Conservation (phyloP, 1,139 yeast species). For the Entelexis sorbosivorans region DNA sequence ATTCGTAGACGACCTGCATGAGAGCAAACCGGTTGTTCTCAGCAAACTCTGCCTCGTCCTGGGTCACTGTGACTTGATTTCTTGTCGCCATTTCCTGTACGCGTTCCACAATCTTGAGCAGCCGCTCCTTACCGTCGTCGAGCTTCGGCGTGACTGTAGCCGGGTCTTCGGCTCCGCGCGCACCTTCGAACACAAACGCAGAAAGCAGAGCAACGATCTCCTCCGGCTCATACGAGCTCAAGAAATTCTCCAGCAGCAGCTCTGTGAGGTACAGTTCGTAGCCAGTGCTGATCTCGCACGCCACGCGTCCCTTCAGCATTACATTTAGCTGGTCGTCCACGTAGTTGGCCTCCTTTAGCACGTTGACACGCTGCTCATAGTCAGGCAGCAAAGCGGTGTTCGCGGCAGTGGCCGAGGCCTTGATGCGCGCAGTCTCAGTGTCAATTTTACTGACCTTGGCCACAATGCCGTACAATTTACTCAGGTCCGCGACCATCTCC, state of each 20-base stretch:
- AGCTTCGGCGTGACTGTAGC: constrained; percentile 70
- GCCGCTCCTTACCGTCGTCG: constrained; percentile 62
- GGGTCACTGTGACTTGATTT: constrained; percentile 63
- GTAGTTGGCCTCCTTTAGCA: constrained; percentile 61
- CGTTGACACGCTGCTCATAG: constrained; percentile 77
- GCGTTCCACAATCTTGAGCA: constrained; percentile 57
- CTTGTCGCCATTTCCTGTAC: constrained; percentile 52
- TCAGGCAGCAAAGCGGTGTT: constrained; percentile 86
- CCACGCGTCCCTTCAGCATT: constrained; percentile 81
- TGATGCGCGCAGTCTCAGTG: constrained; percentile 45
- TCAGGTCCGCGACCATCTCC: not conserved
- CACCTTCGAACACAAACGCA: constrained; percentile 87
- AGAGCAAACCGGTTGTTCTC: constrained; percentile 80
- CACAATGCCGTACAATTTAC: not conserved
- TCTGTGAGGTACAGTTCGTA: constrained; percentile 75
- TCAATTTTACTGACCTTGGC: constrained; percentile 40
- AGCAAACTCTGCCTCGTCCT: constrained; percentile 75
- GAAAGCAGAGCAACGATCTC: constrained; percentile 90
- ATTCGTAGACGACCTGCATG: constrained; percentile 88
- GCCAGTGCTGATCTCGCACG: constrained; percentile 94
- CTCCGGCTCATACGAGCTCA: constrained; percentile 89
- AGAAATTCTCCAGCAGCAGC: constrained; percentile 74
- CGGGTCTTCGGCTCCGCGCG: constrained; percentile 41
- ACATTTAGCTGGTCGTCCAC: constrained; percentile 71
- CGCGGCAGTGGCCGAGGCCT: constrained; percentile 65